Percentiles rank a stretch among this genome's conserved stretches.
Evolutionary conservation across 768 basidiomycete species (phyloP).

Genomic region (Boletus rex-veris): DNA sequence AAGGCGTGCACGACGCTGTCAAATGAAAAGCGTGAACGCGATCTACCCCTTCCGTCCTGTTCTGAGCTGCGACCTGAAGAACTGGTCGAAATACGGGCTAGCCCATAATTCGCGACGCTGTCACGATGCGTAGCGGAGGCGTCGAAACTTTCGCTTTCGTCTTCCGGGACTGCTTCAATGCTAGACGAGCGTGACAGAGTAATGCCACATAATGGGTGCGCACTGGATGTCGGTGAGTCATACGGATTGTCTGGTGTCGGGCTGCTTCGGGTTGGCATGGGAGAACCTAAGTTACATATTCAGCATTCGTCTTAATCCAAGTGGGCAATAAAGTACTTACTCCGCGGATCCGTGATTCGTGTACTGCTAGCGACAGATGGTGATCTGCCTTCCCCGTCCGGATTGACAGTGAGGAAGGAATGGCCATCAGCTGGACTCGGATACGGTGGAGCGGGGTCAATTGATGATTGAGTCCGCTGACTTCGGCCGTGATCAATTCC

Average conservation of each 20-base stretch:
- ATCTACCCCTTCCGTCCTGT: constrained; percentile 33
- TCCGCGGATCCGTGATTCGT: constrained; percentile 2
- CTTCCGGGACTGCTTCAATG: constrained; percentile 40
- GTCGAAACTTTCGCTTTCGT: constrained; percentile 20
- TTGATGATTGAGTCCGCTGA: neutral
- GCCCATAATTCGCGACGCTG: constrained; percentile 13
- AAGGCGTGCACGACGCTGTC: constrained; percentile 49
- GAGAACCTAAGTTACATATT: constrained; percentile 9
- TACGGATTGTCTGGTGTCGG: neutral
- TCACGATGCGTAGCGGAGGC: neutral
- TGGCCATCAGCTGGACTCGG: constrained; percentile 8
- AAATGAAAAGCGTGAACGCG: constrained; percentile 49
- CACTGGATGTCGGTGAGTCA: constrained; percentile 11
- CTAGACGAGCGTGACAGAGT: constrained; percentile 40
- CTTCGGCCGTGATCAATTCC: neutral
- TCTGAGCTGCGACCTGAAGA: constrained; percentile 17
- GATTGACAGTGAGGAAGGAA: neutral
- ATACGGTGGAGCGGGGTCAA: constrained; percentile 34
- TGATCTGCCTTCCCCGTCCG: neutral
- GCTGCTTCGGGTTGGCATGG: neutral
- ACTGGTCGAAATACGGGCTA: constrained; percentile 11
- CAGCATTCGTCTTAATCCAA: neutral
- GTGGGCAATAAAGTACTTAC: constrained; percentile 3
- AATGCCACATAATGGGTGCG: constrained; percentile 1
- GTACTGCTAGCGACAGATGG: constrained; percentile 10